Conservation (phyloP, 108 stramenopile species). For the Fistulifera solaris region DNA sequence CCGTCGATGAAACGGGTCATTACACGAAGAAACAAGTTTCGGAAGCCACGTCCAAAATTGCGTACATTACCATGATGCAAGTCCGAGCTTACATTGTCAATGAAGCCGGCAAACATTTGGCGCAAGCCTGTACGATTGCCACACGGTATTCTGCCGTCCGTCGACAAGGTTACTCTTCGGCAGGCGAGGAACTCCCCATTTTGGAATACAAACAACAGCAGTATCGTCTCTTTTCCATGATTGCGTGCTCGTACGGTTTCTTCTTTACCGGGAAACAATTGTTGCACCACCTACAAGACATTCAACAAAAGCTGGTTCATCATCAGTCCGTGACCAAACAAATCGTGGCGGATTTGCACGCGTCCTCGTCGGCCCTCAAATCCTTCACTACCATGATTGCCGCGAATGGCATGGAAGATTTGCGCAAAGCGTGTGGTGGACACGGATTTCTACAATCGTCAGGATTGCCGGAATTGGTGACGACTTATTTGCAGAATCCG, state of each 20-base stretch:
- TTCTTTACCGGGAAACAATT: constrained; percentile 81
- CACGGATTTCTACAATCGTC: constrained; percentile 86
- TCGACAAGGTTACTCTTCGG: constrained; percentile 79
- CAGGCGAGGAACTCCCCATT: constrained; percentile 51
- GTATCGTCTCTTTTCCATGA: constrained; percentile 84
- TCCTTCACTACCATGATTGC: constrained; percentile 84
- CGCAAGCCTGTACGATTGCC: constrained; percentile 80
- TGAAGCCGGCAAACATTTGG: constrained; percentile 60
- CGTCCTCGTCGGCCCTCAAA: constrained; percentile 85
- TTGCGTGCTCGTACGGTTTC: constrained; percentile 85
- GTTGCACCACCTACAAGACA: constrained; percentile 42
- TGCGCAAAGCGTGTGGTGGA: constrained; percentile 92
- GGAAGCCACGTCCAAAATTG: constrained; percentile 71
- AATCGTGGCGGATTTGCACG: constrained; percentile 83
- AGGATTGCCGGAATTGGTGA: constrained; percentile 87
- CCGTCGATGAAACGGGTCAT: constrained; percentile 58
- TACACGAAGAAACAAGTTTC: constrained; percentile 50
- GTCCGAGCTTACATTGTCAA: constrained; percentile 75
- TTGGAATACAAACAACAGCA: constrained; percentile 94
- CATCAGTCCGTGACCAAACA: constrained; percentile 42
- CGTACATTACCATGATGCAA: constrained; percentile 98
- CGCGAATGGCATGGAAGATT: constrained; percentile 93
- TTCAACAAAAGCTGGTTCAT: constrained; percentile 58
- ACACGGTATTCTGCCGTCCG: constrained; percentile 90
- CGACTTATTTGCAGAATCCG: constrained; percentile 85